phyloP scores from a whole-genome alignment of 176 grass and related monocot species.

The Tillandsia fasciculata region DNA sequence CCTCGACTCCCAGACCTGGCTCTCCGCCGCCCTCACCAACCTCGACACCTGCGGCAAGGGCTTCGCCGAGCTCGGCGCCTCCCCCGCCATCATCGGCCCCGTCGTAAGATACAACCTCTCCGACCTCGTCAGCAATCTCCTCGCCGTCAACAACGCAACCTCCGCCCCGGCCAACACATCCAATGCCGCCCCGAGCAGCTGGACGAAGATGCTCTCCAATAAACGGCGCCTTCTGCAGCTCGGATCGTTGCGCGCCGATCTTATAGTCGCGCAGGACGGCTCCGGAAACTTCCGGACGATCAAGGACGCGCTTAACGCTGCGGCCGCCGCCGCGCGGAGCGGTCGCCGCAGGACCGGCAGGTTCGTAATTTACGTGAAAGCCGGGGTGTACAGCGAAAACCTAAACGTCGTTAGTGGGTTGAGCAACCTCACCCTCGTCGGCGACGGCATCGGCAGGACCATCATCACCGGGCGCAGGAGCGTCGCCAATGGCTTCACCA shows the following conservation, averaged over 20 bases:
- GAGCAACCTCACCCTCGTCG: conserved; percentile 44
- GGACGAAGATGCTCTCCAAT: background rate
- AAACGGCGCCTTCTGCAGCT: background rate
- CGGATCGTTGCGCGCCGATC: conserved; percentile 14
- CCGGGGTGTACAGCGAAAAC: conserved; percentile 47
- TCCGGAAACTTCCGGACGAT: conserved; percentile 33
- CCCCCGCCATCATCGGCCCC: conserved; percentile 22
- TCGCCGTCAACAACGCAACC: conserved; percentile 25
- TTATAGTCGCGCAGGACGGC: conserved; percentile 43
- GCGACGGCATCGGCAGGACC: conserved; percentile 36
- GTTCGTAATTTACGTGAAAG: conserved; percentile 51
- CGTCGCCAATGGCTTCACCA: conserved; percentile 21
- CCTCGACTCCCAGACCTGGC: conserved; percentile 40
- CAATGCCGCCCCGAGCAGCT: background rate
- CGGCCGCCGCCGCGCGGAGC: conserved; percentile 29
- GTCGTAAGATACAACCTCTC: conserved; percentile 34
- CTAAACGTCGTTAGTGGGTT: conserved; percentile 31
- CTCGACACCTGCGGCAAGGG: conserved; percentile 29
- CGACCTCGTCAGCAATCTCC: conserved; percentile 42
- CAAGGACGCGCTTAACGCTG: conserved; percentile 33
- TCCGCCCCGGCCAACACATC: background rate
- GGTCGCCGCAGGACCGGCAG: conserved; percentile 4
- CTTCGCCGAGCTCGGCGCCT: conserved; percentile 25
- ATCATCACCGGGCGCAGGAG: conserved; percentile 32
- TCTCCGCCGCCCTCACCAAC: conserved; percentile 39